Evolutionary conservation across 306 rosid species (phyloP).

Genomic region (Malus asiatica): DNA sequence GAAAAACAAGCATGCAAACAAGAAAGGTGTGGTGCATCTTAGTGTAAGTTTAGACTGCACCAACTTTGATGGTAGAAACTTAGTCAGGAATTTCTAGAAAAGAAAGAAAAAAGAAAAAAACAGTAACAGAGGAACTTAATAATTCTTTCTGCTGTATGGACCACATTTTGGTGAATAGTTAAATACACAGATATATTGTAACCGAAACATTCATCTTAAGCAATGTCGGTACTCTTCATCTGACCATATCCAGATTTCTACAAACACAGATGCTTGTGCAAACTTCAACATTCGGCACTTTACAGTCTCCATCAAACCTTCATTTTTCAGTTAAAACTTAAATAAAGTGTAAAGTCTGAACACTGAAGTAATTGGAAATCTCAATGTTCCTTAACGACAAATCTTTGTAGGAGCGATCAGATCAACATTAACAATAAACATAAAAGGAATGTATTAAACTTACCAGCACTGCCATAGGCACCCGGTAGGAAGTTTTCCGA

Average conservation of each 20-base stretch:
- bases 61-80: neutral
- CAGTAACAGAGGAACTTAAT: neutral
- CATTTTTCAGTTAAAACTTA: neutral
- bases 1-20: slow-evolving; percentile 1
- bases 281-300: neutral
- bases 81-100: neutral
- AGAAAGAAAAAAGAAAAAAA: too few relatives aligned
- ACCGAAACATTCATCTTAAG: neutral
- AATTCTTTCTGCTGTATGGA: neutral
- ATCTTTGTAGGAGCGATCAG: neutral
- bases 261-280: neutral
- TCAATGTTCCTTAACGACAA: neutral
- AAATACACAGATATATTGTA: neutral
- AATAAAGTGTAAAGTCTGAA: neutral
- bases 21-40: neutral
- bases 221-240: neutral
- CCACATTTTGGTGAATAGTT: neutral
- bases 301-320: neutral
- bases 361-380: neutral
- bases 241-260: neutral
- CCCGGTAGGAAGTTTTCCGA: slow-evolving; percentile 77
- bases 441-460: slow-evolving; percentile 26
- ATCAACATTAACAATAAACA: neutral
- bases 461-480: slow-evolving; percentile 89
- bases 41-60: neutral